Evolutionary conservation across 805 yeast species (phyloP), one percentile per base, ranked within the genome.

Genomic region (Yarrowia sp.): DNA sequence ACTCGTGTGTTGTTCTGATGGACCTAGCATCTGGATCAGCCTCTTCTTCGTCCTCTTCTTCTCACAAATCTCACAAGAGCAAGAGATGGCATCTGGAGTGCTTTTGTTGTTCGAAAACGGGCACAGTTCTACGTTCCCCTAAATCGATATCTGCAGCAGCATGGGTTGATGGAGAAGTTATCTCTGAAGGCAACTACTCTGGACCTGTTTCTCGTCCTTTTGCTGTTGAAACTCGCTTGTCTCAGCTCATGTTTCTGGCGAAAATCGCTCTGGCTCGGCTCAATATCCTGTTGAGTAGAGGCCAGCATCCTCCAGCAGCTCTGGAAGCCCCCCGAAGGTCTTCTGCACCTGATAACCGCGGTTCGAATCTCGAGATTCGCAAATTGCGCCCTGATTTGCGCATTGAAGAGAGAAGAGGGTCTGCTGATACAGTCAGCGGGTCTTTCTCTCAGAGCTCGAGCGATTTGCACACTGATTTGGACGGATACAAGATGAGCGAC

Each of bases 41-140:
- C 1, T 51, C 57, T 8, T 22, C 57, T 1, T 28, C 36, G 7
- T 53, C 60, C 36, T n/a, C 8, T n/a, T 8, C 18, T 11, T 15
- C 47, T 1, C 50, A 58, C 33, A 43, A 18, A 15, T 32, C 32
- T 1, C 41, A 45, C 22, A 15, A 35, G 22, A 58, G 38, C 43
- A 65, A 79, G 58, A 83, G 97, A 70, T 93, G 97, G 98, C 99
- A 95, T 74, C 66, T 80, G 13, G 77, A 81, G 33, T 95, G 99
- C 75, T 81, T 93, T 47, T 71, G 74, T 9, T 93, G 98, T 71
- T n/a, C 61, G 11, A 39, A 41, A n/a, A 28, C 39, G 7, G 61
- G 61, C 3, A 18, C 17, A 1, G 47, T 39, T 11, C 47, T 55
- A 9, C 61, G 61, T 8, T 39, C 61, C 1, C 3, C 15, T 1